Evolutionary conservation across 148 eudicot species (phyloP).

Genomic region (Euryodendron excelsum): DNA sequence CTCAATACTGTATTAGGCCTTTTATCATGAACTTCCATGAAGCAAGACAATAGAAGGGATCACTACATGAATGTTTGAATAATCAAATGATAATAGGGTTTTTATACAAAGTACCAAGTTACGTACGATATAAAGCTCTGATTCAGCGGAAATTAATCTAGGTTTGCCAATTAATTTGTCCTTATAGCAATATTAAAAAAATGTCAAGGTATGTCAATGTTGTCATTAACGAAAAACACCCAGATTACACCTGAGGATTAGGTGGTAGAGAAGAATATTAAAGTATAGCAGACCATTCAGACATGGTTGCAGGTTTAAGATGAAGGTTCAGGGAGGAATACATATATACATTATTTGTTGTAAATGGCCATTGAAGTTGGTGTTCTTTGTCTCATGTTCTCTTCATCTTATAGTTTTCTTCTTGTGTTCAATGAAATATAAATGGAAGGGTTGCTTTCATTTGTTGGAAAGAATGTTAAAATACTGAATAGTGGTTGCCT

Average conservation of each 20-base stretch:
- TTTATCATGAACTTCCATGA: too few relatives aligned
- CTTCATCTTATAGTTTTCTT: background rate
- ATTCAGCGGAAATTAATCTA: too few relatives aligned
- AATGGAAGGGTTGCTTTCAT: conserved; percentile 9
- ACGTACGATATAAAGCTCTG: too few relatives aligned
- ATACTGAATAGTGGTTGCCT: conserved; percentile 15
- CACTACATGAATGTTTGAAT: too few relatives aligned
- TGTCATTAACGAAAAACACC: conserved; percentile 3
- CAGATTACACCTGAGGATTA: conserved; percentile 1
- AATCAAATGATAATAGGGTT: too few relatives aligned
- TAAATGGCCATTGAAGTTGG: background rate
- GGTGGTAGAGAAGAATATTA: background rate
- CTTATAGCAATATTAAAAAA: too few relatives aligned
- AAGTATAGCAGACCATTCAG: background rate
- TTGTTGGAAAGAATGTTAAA: conserved; percentile 2
- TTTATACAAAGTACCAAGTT: too few relatives aligned
- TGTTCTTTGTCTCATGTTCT: conserved; percentile 1
- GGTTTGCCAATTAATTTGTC: too few relatives aligned
- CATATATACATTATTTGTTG: too few relatives aligned
- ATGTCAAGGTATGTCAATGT: background rate
- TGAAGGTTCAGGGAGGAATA: background rate
- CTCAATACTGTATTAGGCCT: too few relatives aligned
- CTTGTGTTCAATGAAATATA: background rate
- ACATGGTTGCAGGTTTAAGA: background rate
- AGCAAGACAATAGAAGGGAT: too few relatives aligned